Evolutionary conservation across 1,284 basidiomycete genomes (phyloP).

Genomic region (Pseudozyma flocculosa): DNA sequence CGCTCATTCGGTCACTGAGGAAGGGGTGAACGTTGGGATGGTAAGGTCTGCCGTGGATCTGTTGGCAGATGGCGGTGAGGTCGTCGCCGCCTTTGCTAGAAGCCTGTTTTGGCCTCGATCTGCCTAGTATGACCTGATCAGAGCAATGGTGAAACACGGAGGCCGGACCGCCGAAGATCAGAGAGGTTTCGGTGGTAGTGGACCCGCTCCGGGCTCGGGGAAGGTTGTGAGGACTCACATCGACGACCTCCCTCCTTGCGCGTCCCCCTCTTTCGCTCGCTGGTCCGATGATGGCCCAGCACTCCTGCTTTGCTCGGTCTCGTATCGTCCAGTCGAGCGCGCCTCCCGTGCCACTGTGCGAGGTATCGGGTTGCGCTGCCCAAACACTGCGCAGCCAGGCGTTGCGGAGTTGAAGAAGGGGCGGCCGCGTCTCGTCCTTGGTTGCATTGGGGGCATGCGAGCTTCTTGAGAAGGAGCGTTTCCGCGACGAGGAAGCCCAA

Average conservation of each 20-base stretch:
- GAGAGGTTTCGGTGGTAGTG: too few relatives aligned
- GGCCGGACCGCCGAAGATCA: too few relatives aligned
- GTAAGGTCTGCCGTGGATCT: neutral
- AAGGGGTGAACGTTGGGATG: conserved; percentile 27
- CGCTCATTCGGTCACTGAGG: too few relatives aligned
- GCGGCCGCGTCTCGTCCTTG: too few relatives aligned
- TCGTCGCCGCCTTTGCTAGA: too few relatives aligned
- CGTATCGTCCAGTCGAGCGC: conserved; percentile 33
- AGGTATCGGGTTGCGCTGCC: neutral
- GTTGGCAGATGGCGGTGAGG: too few relatives aligned
- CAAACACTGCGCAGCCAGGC: neutral
- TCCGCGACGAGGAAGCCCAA: too few relatives aligned
- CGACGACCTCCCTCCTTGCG: conserved; percentile 31
- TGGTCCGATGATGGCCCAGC: conserved; percentile 50
- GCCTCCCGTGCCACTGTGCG: neutral
- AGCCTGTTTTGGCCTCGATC: neutral
- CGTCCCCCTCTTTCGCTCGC: conserved; percentile 40
- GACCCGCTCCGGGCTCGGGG: too few relatives aligned
- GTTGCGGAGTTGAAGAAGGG: neutral
- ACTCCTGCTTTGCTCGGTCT: conserved; percentile 31
- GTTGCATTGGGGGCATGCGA: too few relatives aligned
- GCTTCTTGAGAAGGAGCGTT: too few relatives aligned
- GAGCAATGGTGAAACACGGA: neutral
- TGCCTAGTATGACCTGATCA: neutral
- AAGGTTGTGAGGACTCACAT: conserved; percentile 32